These are phyloP conservation scores for Limonium bicolor DNA, from an alignment of 148 eudicot species.

Conservation along the genomic window DNA sequence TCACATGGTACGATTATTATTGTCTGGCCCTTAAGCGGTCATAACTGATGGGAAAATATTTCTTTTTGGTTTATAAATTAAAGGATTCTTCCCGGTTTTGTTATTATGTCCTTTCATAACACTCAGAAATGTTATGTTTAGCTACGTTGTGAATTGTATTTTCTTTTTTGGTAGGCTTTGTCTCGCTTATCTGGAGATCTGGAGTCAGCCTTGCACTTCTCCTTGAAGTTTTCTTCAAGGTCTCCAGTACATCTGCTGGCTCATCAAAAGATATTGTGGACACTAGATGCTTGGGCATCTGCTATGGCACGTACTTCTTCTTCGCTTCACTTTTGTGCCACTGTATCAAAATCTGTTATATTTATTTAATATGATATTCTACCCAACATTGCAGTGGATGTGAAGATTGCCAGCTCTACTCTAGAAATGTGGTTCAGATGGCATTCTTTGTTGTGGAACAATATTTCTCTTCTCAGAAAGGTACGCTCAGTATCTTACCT, in stretches of 20 bases:
- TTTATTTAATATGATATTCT: not conserved
- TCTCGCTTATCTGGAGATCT: conserved; percentile 22
- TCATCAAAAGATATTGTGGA: conserved; percentile 65
- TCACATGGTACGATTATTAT: conserved; percentile 24
- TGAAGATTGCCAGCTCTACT: conserved; percentile 36
- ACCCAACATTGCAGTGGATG: conserved; percentile 21
- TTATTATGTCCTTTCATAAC: too few species aligned
- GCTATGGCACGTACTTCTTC: conserved; percentile 37
- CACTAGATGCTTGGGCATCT: conserved; percentile 42
- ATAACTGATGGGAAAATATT: too few species aligned
- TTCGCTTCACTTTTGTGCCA: conserved; percentile 3
- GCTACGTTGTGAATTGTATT: too few species aligned
- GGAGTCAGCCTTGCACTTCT: conserved; percentile 25
- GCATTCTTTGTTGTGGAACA: conserved; percentile 76
- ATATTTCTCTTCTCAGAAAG: conserved; percentile 24
- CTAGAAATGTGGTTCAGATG: conserved; percentile 89
- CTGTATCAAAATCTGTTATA: too few species aligned
- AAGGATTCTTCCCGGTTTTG: too few species aligned
- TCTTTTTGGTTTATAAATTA: too few species aligned
- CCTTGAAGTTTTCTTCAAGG: conserved; percentile 53
- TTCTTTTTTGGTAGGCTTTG: conserved; percentile 38
- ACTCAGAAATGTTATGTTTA: too few species aligned
- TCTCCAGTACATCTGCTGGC: conserved; percentile 62
- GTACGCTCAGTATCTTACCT: conserved; percentile 10
- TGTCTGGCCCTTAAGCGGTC: not conserved